Base-by-base conservation (phyloP, 1,139 yeast species). In the Candida freyschussii region DNA sequence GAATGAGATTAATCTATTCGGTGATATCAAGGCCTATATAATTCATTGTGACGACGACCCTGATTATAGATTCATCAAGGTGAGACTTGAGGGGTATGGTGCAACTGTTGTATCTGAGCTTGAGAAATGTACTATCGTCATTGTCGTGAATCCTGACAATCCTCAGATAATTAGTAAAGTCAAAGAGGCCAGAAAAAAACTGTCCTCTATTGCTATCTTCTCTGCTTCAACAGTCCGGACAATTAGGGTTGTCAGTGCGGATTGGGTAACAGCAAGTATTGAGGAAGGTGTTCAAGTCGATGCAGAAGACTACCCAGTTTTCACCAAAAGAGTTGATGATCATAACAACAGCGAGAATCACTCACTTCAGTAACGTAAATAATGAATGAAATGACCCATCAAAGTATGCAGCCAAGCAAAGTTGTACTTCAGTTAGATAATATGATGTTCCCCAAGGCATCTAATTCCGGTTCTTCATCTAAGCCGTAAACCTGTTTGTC, bases 221-320 rank as follows among this genome's bases (percentile, higher is more conserved):
- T 43, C 40, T 7, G 47, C 42, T 6, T 36, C 40, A n/a, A 36
- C 39, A 14, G 40, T 53, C 3, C 47, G 52, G 4, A 49, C 52
- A 12, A 59, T 74, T 0, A 56, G 65, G 23, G 57, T 77, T 7
- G 81, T 78, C 0, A 52, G 44, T 11, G 58, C 57, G 21, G 32
- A 46, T 1, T 78, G 76, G 62, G 47, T 78, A 2, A 53, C 53
- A 14, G 59, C 53, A 6, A 63, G 74, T 24, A 64, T 77, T 11
- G 47, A 51, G 10, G 55, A 57, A 27, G 57, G 60, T 5, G 50
- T 48, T 5, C 51, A 72, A 23, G 75, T 67, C 4, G 78, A 75
- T 40, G 70, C 75, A 4, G 68, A 62, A 32, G 53, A 52, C 26
- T 58, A 47, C 31, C 50, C 45, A 5, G 52, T 46, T 8, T 19